Evolutionary conservation across 768 basidiomycete genomes (phyloP).

Genomic region (Lepiota brunneoincarnata): DNA sequence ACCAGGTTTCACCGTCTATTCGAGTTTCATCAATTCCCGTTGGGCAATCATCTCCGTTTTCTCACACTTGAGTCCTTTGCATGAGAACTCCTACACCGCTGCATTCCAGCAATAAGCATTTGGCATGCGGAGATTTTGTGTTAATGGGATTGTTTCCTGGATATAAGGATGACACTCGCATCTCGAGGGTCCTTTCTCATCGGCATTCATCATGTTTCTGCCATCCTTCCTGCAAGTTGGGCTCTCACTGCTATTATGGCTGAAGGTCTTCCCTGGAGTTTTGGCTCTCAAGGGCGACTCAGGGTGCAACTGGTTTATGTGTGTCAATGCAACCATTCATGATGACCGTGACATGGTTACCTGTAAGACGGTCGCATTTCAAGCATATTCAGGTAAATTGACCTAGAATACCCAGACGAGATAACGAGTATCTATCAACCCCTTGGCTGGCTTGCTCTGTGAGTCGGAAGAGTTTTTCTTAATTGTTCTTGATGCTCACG

Average conservation of each 20-base stretch:
- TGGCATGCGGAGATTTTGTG: neutral
- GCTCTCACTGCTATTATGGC: slow-evolving; percentile 14
- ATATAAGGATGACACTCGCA: slow-evolving; percentile 6
- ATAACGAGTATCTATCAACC: slow-evolving; percentile 36
- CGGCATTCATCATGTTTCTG: slow-evolving; percentile 7
- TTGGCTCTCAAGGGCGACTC: slow-evolving; percentile 40
- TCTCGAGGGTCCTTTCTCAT: neutral
- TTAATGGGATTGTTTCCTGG: neutral
- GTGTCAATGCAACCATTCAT: slow-evolving; percentile 43
- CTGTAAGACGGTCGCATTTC: slow-evolving; percentile 31
- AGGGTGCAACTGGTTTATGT: slow-evolving; percentile 40
- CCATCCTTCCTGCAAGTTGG: slow-evolving; percentile 14
- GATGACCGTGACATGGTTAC: slow-evolving; percentile 34
- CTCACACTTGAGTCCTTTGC: slow-evolving; percentile 5
- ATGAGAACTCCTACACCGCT: slow-evolving; percentile 2
- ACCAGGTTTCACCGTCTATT: slow-evolving; percentile 13
- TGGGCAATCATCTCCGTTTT: slow-evolving; percentile 12
- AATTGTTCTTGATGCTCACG: neutral
- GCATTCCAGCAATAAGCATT: neutral
- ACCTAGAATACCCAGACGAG: slow-evolving; percentile 34
- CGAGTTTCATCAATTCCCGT: slow-evolving; percentile 22
- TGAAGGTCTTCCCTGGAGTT: slow-evolving; percentile 19
- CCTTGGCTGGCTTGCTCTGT: slow-evolving; percentile 57
- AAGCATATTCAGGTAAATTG: neutral
- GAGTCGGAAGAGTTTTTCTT: slow-evolving; percentile 14